Evolutionary conservation across 257 asterid species (phyloP), one percentile per base, ranked within the genome.

Genomic region (Nicotiana tomentosiformis): DNA sequence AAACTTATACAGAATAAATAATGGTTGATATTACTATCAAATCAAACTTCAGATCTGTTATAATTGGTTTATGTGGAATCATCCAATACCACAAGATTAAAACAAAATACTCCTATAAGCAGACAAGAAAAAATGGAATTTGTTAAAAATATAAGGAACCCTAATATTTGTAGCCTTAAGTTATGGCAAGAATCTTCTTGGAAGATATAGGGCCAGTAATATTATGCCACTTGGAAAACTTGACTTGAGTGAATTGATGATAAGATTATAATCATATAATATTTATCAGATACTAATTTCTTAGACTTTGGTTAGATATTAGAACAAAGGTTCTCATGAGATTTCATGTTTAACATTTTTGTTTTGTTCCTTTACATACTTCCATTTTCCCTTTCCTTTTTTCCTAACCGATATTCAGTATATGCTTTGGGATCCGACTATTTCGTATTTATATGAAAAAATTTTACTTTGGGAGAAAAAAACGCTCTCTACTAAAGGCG

Each of bases 131-230:
- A 15, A 23, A 16, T 23, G 65, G 2, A 56, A 46, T 43, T 26
- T 35, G 66, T 66, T 64, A n/a, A 66, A 17, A 55, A 37, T 20
- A 70, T 11, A 26, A 7, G 26, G 26, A 46, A 26, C 16, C 4
- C 14, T 49, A 49, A 49, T 74, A 32, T 74, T 15, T 74, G 43
- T 49, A 26, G 43, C 12, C 64, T 1, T 26, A 49, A 74, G 7
- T 74, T 74, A 70, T 35, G 76, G 51, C 80, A 15, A 9, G 81
- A 77, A 86, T 86, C 89, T 77, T 83, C 77, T 16, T 23, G 46
- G 83, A 51, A 77, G 81, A 86, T 83, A 66, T 76, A 66, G 2
- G 51, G 20, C 81, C 85, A 57, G 3, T 65, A 14, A 72, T 16
- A n/a, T 29, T 9, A 10, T 20, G 84, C 80, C 86, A 80, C 53